Conservation (phyloP, 2,329 filamentous ascomycete genomes). For the Aspergillus sp. region DNA sequence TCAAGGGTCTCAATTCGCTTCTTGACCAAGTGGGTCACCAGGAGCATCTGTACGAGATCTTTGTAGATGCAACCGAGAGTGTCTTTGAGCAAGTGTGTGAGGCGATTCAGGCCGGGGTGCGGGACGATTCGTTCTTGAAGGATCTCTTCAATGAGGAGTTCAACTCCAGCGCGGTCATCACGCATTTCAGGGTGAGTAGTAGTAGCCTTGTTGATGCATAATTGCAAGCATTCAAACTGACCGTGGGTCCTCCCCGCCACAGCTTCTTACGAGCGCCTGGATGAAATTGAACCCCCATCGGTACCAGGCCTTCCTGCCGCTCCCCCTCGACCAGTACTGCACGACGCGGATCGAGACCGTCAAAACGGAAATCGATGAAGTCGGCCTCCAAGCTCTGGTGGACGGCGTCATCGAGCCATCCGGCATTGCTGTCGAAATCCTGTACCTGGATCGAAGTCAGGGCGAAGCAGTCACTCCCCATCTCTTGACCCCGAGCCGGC, state of each 20-base stretch:
- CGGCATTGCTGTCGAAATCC: conserved; percentile 77
- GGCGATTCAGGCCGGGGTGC: conserved; percentile 56
- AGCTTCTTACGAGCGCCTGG: conserved; percentile 80
- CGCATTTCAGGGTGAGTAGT: conserved; percentile 65
- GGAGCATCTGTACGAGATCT: conserved; percentile 73
- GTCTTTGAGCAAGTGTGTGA: conserved; percentile 64
- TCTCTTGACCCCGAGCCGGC: conserved; percentile 32
- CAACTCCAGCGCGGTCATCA: conserved; percentile 73
- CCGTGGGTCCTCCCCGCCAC: conserved; percentile 18
- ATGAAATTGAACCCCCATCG: conserved; percentile 70
- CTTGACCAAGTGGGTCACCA: conserved; percentile 68
- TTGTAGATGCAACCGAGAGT: conserved; percentile 70
- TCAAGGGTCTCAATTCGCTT: conserved; percentile 68
- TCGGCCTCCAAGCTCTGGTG: conserved; percentile 75
- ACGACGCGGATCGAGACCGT: conserved; percentile 68
- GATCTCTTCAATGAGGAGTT: conserved; percentile 71
- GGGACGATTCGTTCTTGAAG: conserved; percentile 57
- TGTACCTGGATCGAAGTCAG: conserved; percentile 83
- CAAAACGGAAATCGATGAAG: conserved; percentile 82
- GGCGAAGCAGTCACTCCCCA: conserved; percentile 67
- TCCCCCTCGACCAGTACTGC: conserved; percentile 66
- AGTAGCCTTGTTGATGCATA: background rate
- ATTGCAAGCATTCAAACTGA: conserved; percentile 16
- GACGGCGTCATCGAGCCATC: conserved; percentile 77
- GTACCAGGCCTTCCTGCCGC: conserved; percentile 71